Evolutionary conservation across 768 basidiomycete genomes (phyloP).

Genomic region (Galerina sulciceps): DNA sequence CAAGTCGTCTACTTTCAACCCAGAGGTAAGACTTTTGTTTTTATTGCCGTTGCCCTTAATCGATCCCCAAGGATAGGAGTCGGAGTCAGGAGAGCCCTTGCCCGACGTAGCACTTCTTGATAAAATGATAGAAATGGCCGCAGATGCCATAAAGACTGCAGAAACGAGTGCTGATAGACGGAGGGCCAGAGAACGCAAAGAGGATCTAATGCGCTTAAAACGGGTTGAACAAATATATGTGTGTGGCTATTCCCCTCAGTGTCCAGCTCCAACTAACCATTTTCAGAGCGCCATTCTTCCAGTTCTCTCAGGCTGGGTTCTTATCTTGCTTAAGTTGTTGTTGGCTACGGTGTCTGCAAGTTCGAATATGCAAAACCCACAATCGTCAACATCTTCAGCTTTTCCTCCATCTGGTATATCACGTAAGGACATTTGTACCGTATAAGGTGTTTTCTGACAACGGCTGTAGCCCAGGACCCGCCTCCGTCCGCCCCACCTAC

Average conservation of each 20-base stretch:
- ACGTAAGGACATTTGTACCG: constrained; percentile 44
- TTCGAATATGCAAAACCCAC: constrained; percentile 62
- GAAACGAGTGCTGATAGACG: constrained; percentile 56
- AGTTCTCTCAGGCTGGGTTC: constrained; percentile 85
- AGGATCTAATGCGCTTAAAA: constrained; percentile 86
- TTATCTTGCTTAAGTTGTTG: constrained; percentile 90
- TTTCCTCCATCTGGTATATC: constrained; percentile 76
- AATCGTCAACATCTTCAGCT: constrained; percentile 67
- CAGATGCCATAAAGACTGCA: constrained; percentile 51
- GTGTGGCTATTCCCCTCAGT: constrained; percentile 28
- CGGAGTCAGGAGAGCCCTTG: constrained; percentile 64
- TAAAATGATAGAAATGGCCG: constrained; percentile 73
- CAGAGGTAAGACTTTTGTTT: constrained; percentile 34
- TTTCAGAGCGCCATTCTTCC: constrained; percentile 81
- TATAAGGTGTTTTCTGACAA: not conserved
- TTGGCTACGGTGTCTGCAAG: constrained; percentile 92
- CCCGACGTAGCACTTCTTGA: constrained; percentile 76
- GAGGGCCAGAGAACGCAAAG: constrained; percentile 68
- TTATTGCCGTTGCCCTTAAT: constrained; percentile 1
- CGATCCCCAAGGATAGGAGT: constrained; percentile 45
- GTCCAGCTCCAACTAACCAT: not conserved
- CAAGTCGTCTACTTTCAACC: constrained; percentile 53
- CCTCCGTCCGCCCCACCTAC: constrained; percentile 70
- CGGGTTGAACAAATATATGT: constrained; percentile 95
- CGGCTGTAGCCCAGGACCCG: constrained; percentile 58